Evolutionary conservation across 495 filamentous ascomycete species (phyloP).

Genomic region (Penicillium arizonense): DNA sequence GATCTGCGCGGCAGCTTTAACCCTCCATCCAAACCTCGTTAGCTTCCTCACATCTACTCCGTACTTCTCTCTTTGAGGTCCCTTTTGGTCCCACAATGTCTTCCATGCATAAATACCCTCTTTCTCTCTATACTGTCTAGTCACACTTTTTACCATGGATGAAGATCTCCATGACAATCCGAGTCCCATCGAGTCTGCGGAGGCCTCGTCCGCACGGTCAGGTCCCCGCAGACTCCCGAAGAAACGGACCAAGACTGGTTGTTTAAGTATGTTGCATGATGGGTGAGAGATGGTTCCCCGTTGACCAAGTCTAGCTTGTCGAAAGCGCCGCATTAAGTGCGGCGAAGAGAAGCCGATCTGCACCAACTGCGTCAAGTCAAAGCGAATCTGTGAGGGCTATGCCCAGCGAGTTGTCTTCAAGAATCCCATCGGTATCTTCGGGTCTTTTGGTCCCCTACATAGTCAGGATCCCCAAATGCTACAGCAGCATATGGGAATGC

Average conservation of each 20-base stretch:
- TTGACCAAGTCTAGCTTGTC: slow-evolving; percentile 65
- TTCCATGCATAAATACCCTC: no score
- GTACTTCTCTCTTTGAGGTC: no score
- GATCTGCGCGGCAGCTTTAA: no score
- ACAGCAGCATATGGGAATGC: slow-evolving; percentile 14
- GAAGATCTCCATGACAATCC: not conserved
- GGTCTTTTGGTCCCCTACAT: slow-evolving; percentile 32
- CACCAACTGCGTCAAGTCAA: slow-evolving; percentile 91
- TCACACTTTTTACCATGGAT: not conserved
- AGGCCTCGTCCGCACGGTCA: slow-evolving; percentile 12
- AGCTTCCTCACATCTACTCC: no score
- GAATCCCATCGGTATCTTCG: slow-evolving; percentile 68
- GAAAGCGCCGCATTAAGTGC: slow-evolving; percentile 94
- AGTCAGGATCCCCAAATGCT: slow-evolving; percentile 19
- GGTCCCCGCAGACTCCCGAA: slow-evolving; percentile 28
- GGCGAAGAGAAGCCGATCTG: slow-evolving; percentile 92
- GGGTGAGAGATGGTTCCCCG: not conserved
- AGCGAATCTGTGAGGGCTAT: slow-evolving; percentile 91
- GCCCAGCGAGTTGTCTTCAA: slow-evolving; percentile 92
- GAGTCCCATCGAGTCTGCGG: slow-evolving; percentile 2
- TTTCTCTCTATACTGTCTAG: no score
- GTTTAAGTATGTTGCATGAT: slow-evolving; percentile 68
- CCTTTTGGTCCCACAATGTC: no score
- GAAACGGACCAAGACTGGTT: slow-evolving; percentile 95
- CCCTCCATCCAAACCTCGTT: no score